A percentile compares a stretch with the other conserved stretches of the same genome.
Evolutionary conservation across 768 basidiomycete genomes (phyloP).

Genomic region (Russula compacta): DNA sequence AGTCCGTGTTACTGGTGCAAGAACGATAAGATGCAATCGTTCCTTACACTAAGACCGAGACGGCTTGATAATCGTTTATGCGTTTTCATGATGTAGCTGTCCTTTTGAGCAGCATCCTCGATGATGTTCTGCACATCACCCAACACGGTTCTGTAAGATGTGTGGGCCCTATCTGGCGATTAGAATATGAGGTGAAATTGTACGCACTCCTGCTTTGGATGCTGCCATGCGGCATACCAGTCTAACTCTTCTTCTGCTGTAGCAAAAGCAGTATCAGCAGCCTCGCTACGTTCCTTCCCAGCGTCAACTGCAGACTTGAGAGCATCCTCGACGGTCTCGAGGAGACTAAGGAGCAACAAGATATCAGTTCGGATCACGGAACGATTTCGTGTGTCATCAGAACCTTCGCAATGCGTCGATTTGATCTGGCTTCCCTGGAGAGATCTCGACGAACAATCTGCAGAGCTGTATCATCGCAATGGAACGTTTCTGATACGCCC

Average conservation of each 20-base stretch:
- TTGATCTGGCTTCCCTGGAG: slow-evolving; percentile 14
- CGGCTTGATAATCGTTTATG: slow-evolving; percentile 12
- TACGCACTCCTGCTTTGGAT: slow-evolving; percentile 12
- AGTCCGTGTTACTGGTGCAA: background rate
- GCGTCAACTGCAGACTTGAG: slow-evolving; percentile 12
- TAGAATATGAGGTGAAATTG: background rate
- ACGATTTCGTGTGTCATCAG: background rate
- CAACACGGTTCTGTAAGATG: slow-evolving; percentile 4
- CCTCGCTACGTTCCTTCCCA: slow-evolving; percentile 8
- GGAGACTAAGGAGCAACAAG: background rate
- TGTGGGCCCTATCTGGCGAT: background rate
- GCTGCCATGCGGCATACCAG: slow-evolving; percentile 6
- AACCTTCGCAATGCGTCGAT: slow-evolving; percentile 13
- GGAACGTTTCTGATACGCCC: slow-evolving; percentile 16
- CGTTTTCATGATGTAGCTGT: slow-evolving; percentile 10
- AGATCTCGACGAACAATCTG: slow-evolving; percentile 14
- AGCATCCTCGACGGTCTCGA: slow-evolving; percentile 12
- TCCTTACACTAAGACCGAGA: slow-evolving; percentile 10
- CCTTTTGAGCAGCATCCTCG: slow-evolving; percentile 17
- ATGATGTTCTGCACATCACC: slow-evolving; percentile 15
- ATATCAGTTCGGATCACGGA: background rate
- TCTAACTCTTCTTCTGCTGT: slow-evolving; percentile 12
- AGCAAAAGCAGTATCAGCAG: slow-evolving; percentile 10
- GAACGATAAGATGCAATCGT: background rate
- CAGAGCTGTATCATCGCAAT: slow-evolving; percentile 17